Percentiles rank a stretch among this genome's conserved stretches.
Evolutionary conservation across 163 green algal genomes (phyloP).

Genomic region (Coccomyxa subellipsoidea): DNA sequence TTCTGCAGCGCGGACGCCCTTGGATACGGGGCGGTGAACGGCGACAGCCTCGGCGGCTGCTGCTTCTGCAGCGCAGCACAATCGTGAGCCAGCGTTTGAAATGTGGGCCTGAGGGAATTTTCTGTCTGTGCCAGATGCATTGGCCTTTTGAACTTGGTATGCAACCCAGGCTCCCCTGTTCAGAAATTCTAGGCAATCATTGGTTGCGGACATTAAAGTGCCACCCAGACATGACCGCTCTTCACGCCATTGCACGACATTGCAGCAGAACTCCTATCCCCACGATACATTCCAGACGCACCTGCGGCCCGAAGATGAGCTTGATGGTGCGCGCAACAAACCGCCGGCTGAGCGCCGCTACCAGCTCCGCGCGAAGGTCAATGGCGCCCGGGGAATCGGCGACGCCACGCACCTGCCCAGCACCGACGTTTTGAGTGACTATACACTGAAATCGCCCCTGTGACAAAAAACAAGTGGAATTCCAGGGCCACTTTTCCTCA

Average conservation of each 20-base stretch:
- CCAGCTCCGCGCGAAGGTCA: slow-evolving; percentile 41
- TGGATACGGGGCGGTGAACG: neutral
- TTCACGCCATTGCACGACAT: too few relatives aligned
- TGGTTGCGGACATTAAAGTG: too few relatives aligned
- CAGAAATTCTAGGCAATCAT: too few relatives aligned
- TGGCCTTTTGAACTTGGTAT: neutral
- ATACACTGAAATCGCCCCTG: too few relatives aligned
- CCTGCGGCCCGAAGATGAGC: slow-evolving; percentile 25
- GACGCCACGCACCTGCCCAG: neutral
- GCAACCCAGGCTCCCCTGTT: neutral
- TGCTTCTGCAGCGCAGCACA: neutral
- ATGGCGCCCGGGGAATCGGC: slow-evolving; percentile 28
- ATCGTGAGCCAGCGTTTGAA: neutral
- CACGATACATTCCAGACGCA: neutral
- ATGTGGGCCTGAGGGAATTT: neutral
- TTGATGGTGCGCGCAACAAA: slow-evolving; percentile 42
- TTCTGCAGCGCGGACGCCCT: neutral
- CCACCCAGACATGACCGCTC: too few relatives aligned
- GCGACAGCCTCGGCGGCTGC: neutral
- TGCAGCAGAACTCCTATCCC: neutral
- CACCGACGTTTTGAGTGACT: neutral
- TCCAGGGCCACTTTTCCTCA: too few relatives aligned
- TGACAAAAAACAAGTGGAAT: too few relatives aligned
- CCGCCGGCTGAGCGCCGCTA: slow-evolving; percentile 33
- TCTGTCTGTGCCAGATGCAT: neutral